Base-by-base conservation (phyloP, 495 filamentous ascomycete genomes). In the Penicillium psychrofluorescens region DNA sequence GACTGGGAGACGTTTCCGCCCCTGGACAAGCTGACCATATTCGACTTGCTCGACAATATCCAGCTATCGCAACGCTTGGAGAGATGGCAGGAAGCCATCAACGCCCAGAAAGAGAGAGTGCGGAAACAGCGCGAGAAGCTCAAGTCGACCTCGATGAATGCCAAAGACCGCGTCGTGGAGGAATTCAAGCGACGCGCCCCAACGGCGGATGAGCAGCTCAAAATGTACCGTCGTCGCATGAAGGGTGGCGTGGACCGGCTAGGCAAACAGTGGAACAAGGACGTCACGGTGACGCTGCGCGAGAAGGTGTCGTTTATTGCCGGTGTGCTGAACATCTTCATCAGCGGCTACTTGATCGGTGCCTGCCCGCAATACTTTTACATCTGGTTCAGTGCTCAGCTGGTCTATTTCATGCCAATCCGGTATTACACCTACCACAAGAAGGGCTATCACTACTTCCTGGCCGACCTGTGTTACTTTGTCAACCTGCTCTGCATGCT, bases 391-490 rank as follows among this genome's bases (percentile, higher is more conserved):
- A 89, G 87, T 27, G 70, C 63, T 5, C 88, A 95, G 60, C 74
- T 94, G 35, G 61, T 80, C 43, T 95, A 95, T 64, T 98, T 95
- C 62, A 95, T 97, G 91, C 92, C 92, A 12, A 85, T 97, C 54
- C 85, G 92, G 16, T 91, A 78, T 59, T 94, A 86, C 64, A 85
- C 84, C 42, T 98, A 98, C 70, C 87, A 87, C 50, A 80, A 81
- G 51, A 81, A 79, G 39, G 92, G 90, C 27, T 96, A 90, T 53
- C 92, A 98, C 66, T 98, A 98, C 69, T 98, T 98, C 68, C 64
- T 98, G 33, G 90, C 89, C 47, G 92, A 97, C 61, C 80, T 97
- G 33, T 98, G 92, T 66, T 98, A 98, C 67, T 98, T 97, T 53
- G 89, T 95, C 70, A 98, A 98, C 62, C 63, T 96, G 36, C 77